Conservation (phyloP, 2,329 filamentous ascomycete genomes). For the Clonostachys byssicola region DNA sequence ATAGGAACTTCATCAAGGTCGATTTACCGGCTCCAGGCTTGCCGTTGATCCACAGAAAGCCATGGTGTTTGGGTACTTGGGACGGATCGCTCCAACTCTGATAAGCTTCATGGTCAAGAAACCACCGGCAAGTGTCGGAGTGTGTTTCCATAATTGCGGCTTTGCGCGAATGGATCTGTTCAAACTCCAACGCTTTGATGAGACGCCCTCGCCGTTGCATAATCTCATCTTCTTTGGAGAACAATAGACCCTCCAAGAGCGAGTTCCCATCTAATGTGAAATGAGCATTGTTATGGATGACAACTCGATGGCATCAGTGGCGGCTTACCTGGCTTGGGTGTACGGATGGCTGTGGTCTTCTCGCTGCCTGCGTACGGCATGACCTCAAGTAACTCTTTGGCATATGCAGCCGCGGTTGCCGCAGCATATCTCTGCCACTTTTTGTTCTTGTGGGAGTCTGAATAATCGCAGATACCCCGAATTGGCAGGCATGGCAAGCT, state of each 20-base stretch:
- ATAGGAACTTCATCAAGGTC: conserved; percentile 35
- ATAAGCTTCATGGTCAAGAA: conserved; percentile 2
- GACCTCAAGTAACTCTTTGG: conserved; percentile 2
- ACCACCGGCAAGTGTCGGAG: conserved; percentile 10
- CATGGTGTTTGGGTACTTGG: conserved; percentile 1
- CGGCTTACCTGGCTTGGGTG: neutral
- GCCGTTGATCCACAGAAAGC: conserved; percentile 30
- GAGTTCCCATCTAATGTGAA: too few relatives aligned
- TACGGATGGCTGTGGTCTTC: neutral
- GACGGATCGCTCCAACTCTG: conserved; percentile 1
- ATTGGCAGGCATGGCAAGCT: conserved; percentile 22
- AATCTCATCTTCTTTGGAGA: neutral
- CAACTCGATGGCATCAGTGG: too few relatives aligned
- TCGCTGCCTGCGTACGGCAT: neutral
- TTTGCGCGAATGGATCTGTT: neutral
- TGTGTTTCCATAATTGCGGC: conserved; percentile 5
- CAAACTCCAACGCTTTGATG: conserved; percentile 1
- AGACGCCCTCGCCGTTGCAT: neutral
- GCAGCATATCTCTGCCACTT: conserved; percentile 28
- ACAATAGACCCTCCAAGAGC: too few relatives aligned
- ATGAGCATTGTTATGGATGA: too few relatives aligned
- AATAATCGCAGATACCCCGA: conserved; percentile 29
- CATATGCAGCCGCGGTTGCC: conserved; percentile 17
- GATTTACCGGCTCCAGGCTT: conserved; percentile 39
- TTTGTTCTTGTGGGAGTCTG: conserved; percentile 30